phyloP scores from a whole-genome alignment of 352 stramenopile genomes.

The Pythium oligandrum region DNA sequence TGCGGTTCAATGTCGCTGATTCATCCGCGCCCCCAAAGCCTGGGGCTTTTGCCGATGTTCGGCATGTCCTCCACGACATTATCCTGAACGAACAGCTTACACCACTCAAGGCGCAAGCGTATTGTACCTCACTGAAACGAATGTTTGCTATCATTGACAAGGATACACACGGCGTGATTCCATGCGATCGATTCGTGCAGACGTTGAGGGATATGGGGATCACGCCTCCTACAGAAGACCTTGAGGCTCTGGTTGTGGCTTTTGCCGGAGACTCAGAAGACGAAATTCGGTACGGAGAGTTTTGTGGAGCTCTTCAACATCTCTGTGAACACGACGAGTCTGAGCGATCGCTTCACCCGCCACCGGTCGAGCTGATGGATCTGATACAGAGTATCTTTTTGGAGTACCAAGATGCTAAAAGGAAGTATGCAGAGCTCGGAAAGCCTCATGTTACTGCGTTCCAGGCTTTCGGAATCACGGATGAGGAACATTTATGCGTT shows the following conservation, averaged over 20 bases:
- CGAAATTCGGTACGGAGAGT: conserved; percentile 41
- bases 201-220: conserved; percentile 66
- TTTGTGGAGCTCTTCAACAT: conserved; percentile 50
- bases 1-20: conserved; percentile 70
- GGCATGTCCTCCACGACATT: conserved; percentile 46
- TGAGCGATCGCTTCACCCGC: conserved; percentile 11
- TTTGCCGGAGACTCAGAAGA: conserved; percentile 30
- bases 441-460: conserved; percentile 37
- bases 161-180: conserved; percentile 46
- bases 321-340: conserved; percentile 37
- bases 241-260: conserved; percentile 36
- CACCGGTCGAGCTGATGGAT: conserved; percentile 40
- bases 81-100: conserved; percentile 45
- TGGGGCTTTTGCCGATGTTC: conserved; percentile 13
- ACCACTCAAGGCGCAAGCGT: conserved; percentile 30
- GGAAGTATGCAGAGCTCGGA: conserved; percentile 18
- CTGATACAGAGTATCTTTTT: conserved; percentile 45
- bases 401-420: conserved; percentile 28
- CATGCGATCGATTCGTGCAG: conserved; percentile 41
- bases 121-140: conserved; percentile 62
- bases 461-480: conserved; percentile 38
- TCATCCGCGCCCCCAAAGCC: conserved; percentile 43
- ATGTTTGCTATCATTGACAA: conserved; percentile 84
- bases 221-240: conserved; percentile 25
- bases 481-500: conserved; percentile 29